Percentiles rank a stretch among this genome's conserved stretches.
Conservation (phyloP, 352 stramenopile species). For the Phytopythium cucurbitacearum region DNA sequence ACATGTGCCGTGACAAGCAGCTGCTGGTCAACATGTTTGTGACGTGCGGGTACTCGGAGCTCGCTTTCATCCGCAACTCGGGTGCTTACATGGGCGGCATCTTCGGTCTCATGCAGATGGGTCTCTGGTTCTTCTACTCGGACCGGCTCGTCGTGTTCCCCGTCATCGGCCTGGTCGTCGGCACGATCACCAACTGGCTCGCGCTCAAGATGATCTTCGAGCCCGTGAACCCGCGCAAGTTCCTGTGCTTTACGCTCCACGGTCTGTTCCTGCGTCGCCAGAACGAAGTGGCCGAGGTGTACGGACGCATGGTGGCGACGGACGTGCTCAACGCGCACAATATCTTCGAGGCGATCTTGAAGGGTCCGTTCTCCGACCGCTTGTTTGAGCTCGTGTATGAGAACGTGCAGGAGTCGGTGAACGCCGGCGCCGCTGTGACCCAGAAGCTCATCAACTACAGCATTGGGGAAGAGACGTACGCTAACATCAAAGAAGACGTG, state of each 20-base stretch:
- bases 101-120: slow-evolving; percentile 87
- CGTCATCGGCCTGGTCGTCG: slow-evolving; percentile 93
- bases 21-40: slow-evolving; percentile 95
- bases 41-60: slow-evolving; percentile 88
- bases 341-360: slow-evolving; percentile 88
- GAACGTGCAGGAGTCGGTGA: slow-evolving; percentile 85
- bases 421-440: slow-evolving; percentile 65
- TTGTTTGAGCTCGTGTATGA: slow-evolving; percentile 87
- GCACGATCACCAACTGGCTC: slow-evolving; percentile 97
- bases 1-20: slow-evolving; percentile 94
- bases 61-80: slow-evolving; percentile 90
- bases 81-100: slow-evolving; percentile 89
- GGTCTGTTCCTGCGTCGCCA: slow-evolving; percentile 94
- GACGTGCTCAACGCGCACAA: slow-evolving; percentile 88
- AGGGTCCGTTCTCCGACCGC: slow-evolving; percentile 81
- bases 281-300: slow-evolving; percentile 86
- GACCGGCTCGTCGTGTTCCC: slow-evolving; percentile 86
- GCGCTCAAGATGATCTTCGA: slow-evolving; percentile 93
- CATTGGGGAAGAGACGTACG: slow-evolving; percentile 79
- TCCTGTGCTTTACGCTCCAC: slow-evolving; percentile 91
- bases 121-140: slow-evolving; percentile 83
- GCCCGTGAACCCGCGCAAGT: slow-evolving; percentile 80
- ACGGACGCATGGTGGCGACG: slow-evolving; percentile 76
- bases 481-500: slow-evolving; percentile 86
- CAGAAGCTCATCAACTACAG: slow-evolving; percentile 85